Evolutionary conservation across 2,329 filamentous ascomycete genomes (phyloP), one percentile per base, ranked within the genome.

Genomic region (Exserohilum turcica): DNA sequence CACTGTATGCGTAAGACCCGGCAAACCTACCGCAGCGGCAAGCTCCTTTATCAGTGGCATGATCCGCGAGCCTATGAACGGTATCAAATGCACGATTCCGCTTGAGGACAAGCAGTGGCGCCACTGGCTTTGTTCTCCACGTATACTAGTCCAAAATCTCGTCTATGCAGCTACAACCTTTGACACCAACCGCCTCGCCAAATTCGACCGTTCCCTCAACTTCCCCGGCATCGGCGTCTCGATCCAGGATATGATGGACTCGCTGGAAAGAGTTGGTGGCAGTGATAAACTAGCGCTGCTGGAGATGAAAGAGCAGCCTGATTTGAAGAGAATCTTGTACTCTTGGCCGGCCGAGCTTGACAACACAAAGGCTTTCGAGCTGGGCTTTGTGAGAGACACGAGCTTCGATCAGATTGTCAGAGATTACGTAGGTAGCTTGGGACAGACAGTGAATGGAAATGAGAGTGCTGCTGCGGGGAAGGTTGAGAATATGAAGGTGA

Each of bases 21-120:
- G 84, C 0, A 76, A 74, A 13, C 84, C 84, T 0, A 81, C 82
- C 1, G 79, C 78, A 1, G 84, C 84, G 0, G 84, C 84, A 13
- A 83, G 80, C 4, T 82, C 80, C 0, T 86, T 85, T 61, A 71
- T 85, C 27, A 84, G 79, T 1, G 83, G 83, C 10, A 85, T 86
- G 75, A 82, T 86, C 48, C 79, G 84, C 32, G 84, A 86, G 72
- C 83, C 84, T 0, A 76, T 86, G 70, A 74, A 78, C 8, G 83
- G 83, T 3, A 35, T 77, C 50, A 79, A 79, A 60, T 79, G 76
- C 37, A 63, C 77, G 8, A 60, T 84, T 18, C 82, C 82, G 0
- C 68, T 83, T 52, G 36, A 42, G 27, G 67, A 71, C 40, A 68
- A 74, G 60, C 75, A 79, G 32, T 80, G 81, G 46, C 72, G 81